A percentile compares a stretch with the other conserved stretches of the same genome.
Evolutionary conservation across 2,329 filamentous ascomycete species (phyloP).

Genomic region (Neonectria hederae): DNA sequence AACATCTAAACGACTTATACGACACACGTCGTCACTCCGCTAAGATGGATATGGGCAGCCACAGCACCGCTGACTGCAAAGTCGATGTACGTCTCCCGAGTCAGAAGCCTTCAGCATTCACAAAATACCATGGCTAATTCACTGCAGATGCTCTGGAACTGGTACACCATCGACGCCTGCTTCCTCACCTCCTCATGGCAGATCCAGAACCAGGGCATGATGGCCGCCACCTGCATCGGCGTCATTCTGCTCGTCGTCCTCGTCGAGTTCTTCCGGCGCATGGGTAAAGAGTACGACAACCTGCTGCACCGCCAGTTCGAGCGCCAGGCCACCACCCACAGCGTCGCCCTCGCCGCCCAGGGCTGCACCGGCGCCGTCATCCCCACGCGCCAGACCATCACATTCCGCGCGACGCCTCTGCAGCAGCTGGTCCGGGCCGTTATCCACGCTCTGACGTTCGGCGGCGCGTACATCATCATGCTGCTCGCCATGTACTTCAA

Average conservation of each 20-base stretch:
- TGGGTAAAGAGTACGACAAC: conserved; percentile 76
- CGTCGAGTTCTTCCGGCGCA: conserved; percentile 77
- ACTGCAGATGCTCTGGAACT: conserved; percentile 80
- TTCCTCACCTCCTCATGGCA: conserved; percentile 78
- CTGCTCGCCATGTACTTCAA: conserved; percentile 70
- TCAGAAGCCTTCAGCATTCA: neutral
- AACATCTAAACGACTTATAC: neutral
- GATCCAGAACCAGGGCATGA: conserved; percentile 75
- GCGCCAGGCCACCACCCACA: conserved; percentile 42
- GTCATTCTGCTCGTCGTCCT: conserved; percentile 75
- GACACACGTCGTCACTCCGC: neutral
- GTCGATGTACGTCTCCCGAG: conserved; percentile 38
- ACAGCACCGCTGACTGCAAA: conserved; percentile 43
- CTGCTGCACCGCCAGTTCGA: conserved; percentile 65
- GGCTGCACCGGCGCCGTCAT: conserved; percentile 37
- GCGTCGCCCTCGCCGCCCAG: conserved; percentile 32
- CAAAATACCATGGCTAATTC: neutral
- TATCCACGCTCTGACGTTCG: conserved; percentile 76
- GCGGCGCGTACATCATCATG: conserved; percentile 82
- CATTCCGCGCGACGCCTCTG: conserved; percentile 64
- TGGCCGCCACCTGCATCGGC: conserved; percentile 82
- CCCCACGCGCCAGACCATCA: conserved; percentile 38
- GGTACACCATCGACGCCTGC: conserved; percentile 76
- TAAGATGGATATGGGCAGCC: conserved; percentile 38
- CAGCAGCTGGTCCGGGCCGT: conserved; percentile 74